Conservation (phyloP, 495 filamentous ascomycete genomes). For the Aspergillus bridgeri region DNA sequence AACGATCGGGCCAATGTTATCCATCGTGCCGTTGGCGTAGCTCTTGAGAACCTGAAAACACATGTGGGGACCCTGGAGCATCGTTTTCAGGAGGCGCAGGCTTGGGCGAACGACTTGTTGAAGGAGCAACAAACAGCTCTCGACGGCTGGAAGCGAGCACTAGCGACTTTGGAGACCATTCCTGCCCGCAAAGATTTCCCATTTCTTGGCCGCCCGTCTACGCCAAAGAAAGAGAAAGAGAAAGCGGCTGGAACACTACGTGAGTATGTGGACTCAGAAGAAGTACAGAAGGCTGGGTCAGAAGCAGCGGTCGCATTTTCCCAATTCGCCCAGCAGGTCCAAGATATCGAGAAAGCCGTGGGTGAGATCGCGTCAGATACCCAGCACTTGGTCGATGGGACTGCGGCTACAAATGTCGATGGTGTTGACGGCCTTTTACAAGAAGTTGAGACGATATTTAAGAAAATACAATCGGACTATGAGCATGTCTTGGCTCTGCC, state of each 20-base stretch:
- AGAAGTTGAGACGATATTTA: slow-evolving; percentile 80
- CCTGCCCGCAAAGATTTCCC: slow-evolving; percentile 57
- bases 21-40: slow-evolving; percentile 67
- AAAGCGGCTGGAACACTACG: slow-evolving; percentile 53
- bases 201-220: slow-evolving; percentile 45
- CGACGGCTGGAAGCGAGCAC: slow-evolving; percentile 64
- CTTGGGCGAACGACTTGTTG: slow-evolving; percentile 66
- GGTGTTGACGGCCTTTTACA: slow-evolving; percentile 60
- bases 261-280: slow-evolving; percentile 66
- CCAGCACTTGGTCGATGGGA: slow-evolving; percentile 46
- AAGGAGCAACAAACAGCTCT: slow-evolving; percentile 66
- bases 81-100: slow-evolving; percentile 67
- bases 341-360: slow-evolving; percentile 50
- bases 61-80: slow-evolving; percentile 71
- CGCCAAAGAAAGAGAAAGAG: slow-evolving; percentile 37
- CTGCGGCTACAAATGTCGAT: slow-evolving; percentile 29
- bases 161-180: slow-evolving; percentile 60
- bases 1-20: slow-evolving; percentile 69
- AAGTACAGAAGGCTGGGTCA: slow-evolving; percentile 60
- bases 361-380: slow-evolving; percentile 52
- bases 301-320: slow-evolving; percentile 45
- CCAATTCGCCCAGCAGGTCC: slow-evolving; percentile 50
- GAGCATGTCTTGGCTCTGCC: slow-evolving; percentile 70
- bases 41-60: slow-evolving; percentile 74
- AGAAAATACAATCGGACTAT: slow-evolving; percentile 83